Percentiles rank a stretch among this genome's conserved stretches.
phyloP scores from a whole-genome alignment of 139 green algal genomes.

The Microglena sp. region DNA sequence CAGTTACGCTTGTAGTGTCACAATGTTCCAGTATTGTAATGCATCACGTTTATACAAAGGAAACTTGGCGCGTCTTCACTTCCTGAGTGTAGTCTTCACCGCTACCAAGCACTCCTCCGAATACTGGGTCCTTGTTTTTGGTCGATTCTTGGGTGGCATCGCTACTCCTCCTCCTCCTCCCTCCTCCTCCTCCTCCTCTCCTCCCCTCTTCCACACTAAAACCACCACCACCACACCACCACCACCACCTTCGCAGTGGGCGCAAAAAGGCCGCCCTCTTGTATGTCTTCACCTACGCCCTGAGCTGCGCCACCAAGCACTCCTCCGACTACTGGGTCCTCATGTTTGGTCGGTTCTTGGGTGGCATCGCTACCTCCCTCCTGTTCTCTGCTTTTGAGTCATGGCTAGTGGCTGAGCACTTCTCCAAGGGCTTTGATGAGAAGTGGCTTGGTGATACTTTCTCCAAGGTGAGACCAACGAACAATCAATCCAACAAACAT shows the following conservation, averaged over 20 bases:
- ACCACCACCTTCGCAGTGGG: conserved; percentile 60
- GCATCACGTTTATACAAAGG: too few relatives aligned
- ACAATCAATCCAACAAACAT: not conserved
- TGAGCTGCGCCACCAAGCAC: conserved; percentile 94
- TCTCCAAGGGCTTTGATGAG: conserved; percentile 59
- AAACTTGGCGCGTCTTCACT: too few relatives aligned
- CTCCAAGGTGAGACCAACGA: conserved; percentile 28
- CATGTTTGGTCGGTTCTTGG: conserved; percentile 86
- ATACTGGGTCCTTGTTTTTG: conserved; percentile 80
- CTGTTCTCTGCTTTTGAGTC: conserved; percentile 96
- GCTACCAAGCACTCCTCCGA: conserved; percentile 89
- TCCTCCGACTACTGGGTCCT: conserved; percentile 78
- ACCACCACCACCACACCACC: too few relatives aligned
- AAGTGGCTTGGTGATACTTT: conserved; percentile 80
- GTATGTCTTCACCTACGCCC: conserved; percentile 81
- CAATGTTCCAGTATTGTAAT: too few relatives aligned
- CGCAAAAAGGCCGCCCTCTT: conserved; percentile 78
- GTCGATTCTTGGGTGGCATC: conserved; percentile 84
- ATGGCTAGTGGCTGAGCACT: conserved; percentile 90
- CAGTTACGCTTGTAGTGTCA: too few relatives aligned
- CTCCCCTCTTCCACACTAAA: too few relatives aligned
- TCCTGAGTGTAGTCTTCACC: too few relatives aligned
- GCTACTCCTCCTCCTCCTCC: conserved; percentile 57
- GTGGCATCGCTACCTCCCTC: conserved; percentile 91
- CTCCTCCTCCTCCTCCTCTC: too few relatives aligned